Evolutionary conservation across 257 asterid species (phyloP), one percentile per base, ranked within the genome.

Genomic region (Solanum clarkiae): DNA sequence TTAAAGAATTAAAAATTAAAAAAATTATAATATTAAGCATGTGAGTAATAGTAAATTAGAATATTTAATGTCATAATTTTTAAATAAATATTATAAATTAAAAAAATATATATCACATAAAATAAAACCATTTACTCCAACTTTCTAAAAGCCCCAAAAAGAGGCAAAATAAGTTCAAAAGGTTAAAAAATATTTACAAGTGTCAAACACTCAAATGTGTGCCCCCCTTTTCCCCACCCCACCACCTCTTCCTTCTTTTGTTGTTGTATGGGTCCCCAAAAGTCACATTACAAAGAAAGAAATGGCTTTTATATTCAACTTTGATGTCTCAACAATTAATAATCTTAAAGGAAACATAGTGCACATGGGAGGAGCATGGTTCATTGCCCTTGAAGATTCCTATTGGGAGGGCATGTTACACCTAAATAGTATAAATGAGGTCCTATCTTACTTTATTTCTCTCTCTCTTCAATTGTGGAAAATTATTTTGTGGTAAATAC

Each of bases 341-440:
- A 87, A 88, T 92, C 87, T 53, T 29, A 71, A 63, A 69, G 32
- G 82, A 86, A 86, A 90, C 92, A 86, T 80, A 91, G 36, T 70
- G 91, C 91, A 88, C 93, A 88, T 92, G 93, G 91, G 51, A 69
- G 42, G 84, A 86, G 85, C 80, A 85, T 75, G 88, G 59, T 86
- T 83, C 84, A 71, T 49, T 86, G 85, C 83, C 85, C 89, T 86
- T 66, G 80, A 83, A 83, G 87, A 87, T 87, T 84, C 93, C 88
- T 53, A 53, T 53, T 53, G 62, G 45, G 65, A 77, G 65, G 68
- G 68, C 66, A 66, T 83, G 85, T 70, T 66, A 29, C 56, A 66
- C 85, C 66, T 68, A 47, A 83, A 83, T 83, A 56, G 65, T 53
- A 44, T 65, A 55, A 47, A 84, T 86, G 82, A 77, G 84, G 44